Evolutionary conservation across 306 rosid species (phyloP), one percentile per base, ranked within the genome.

Genomic region (Astragalus glycyphyllos): DNA sequence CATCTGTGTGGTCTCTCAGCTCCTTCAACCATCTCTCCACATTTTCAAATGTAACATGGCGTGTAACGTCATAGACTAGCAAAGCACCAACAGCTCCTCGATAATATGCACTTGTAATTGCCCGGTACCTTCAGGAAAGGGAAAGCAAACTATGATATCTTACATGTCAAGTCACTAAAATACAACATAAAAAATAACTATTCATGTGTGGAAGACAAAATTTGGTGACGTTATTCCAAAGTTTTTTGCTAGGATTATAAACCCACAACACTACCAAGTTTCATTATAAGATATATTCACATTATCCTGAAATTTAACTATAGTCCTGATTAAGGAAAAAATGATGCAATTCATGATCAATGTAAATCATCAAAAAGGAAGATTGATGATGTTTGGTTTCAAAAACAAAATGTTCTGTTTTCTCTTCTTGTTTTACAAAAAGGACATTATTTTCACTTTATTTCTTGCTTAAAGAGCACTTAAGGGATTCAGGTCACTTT

Each of bases 11-110:
- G 79, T 75, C 92, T 70, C 97, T 85, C 29, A 91, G 86, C 81
- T 91, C 97, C 85, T 86, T 91, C 78, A 91, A 69, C 97, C 97
- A 91, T 80, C 92, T 91, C 68, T 82, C 89, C 79, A 88, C 90
- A 65, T 86, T 88, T 73, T 88, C 90, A 80, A 86, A 90, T 69
- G 96, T 88, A 10, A 83, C 89, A 67, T 85, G 41, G 23, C 97
- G 90, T 5, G 97, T 85, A 73, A 88, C 90, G 29, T 91, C 97
- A 58, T 91, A 91, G 20, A 91, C 97, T 17, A 91, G 84, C 29
- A 91, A 77, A 9, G 97, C 97, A 4, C 97, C 97, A n/a, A 88
- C 96, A 15, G 92, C 96, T 62, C 96, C 92, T 3, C 92, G 76
- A 53, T 88, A 88, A 68, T 88, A 91, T 48, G 97, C 96, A 68